phyloP scores from a whole-genome alignment of 169 alveolate genomes.

The Plasmodium vivax region DNA sequence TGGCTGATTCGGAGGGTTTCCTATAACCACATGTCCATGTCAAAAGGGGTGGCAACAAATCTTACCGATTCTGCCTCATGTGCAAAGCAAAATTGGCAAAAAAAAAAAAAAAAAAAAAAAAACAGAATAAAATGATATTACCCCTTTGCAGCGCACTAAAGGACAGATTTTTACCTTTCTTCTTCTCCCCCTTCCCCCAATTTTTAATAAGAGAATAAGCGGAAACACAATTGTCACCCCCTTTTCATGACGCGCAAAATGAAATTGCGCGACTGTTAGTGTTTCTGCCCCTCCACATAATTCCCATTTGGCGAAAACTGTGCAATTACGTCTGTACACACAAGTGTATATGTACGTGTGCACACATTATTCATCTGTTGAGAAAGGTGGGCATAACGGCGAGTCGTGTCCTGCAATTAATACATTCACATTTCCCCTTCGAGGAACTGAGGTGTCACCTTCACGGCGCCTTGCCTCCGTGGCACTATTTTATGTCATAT shows the following conservation, averaged over 20 bases:
- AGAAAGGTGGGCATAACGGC: not conserved
- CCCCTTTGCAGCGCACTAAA: not conserved
- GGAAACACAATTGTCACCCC: not conserved
- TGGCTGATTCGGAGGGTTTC: not conserved
- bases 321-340: not conserved
- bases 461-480: not conserved
- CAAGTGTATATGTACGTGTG: not conserved
- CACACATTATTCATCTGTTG: not conserved
- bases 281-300: not conserved
- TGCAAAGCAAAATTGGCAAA: not conserved
- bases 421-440: not conserved
- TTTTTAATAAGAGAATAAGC: not conserved
- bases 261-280: not conserved
- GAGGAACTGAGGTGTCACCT: not conserved
- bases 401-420: not conserved
- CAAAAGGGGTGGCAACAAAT: not conserved
- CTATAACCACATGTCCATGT: constrained; percentile 25
- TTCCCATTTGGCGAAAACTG: not conserved
- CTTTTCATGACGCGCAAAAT: not conserved
- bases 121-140: not conserved
- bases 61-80: not conserved
- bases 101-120: not conserved
- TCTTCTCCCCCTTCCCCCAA: not conserved
- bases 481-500: not conserved
- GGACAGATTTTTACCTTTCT: not conserved